Evolutionary conservation across 2,329 filamentous ascomycete species (phyloP), one percentile per base, ranked within the genome.

Genomic region (Fusarium camptoceras): DNA sequence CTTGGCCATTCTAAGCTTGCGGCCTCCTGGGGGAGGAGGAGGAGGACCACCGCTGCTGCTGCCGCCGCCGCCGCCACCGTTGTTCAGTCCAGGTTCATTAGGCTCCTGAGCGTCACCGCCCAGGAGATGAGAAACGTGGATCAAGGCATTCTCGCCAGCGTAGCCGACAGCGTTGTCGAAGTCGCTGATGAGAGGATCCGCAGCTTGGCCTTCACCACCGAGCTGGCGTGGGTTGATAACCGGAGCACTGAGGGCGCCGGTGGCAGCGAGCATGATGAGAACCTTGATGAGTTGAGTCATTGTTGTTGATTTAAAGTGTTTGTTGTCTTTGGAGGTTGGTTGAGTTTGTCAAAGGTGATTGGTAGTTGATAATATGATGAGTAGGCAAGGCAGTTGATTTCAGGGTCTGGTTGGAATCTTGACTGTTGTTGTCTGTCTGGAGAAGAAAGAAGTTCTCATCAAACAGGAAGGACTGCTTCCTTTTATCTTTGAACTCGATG

Each of bases 221-320:
- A 59, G 58, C 14, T 61, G 58, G 8, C 58, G 55, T 10, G 55
- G 3, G 3, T 30, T 20, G 11, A 42, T 24, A 3, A 18, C 20
- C 2, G 58, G 55, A 10, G 58, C 55, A 2, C 55, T 7, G 11
- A 61, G 20, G 12, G 34, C 28, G 5, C 16, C 20, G n/a, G 44
- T 3, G 10, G 14, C 34, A 12, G 58, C 55, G 12, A 59, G 24
- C 7, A 50, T 22, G 10, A 59, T 25, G 4, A 59, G 55, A 20
- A 50, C 7, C 10, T 59, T 61, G 43, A 24, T 11, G 10, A 61
- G 43, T 3, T 51, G 58, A 46, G 43, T 50, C 43, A 61, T 60
- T 30, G 10, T 12, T n/a, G 15, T 10, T 31, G 5, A 2, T 30
- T 7, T 2, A 16, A 27, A 2, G 1, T 31, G 14, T 15, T 46